Evolutionary conservation across 2,329 filamentous ascomycete species (phyloP), one percentile per base, ranked within the genome.

Genomic region (Lomentospora prolificans): DNA sequence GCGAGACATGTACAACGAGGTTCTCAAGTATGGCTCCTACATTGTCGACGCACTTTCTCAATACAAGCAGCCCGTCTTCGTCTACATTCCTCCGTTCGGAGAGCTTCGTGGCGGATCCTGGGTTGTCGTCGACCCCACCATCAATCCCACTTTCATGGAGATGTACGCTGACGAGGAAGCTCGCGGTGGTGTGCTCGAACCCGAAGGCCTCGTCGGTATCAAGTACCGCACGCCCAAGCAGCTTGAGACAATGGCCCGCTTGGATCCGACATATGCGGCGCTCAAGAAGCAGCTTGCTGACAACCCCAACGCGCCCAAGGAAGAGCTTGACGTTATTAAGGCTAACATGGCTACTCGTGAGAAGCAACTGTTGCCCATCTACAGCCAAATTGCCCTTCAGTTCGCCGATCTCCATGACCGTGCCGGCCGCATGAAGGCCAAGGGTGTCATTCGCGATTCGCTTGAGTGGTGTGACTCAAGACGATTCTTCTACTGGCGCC

Each of bases 1-100:
- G 76, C 90, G 92, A 64, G 94, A 99, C 75, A 99, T 99, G 94
- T 99, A 95, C 84, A 96, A 97, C 76, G 94, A 99, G 75, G 94
- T 99, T 14, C 84, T 99, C 73, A 99, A 99, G 80, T 99, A 99
- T 67, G 94, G 94, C 68, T 96, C 92, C 17, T 97, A 94, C 81
- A 99, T 99, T 67, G 94, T 99, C 63, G 94, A 99, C 67, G 92
- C 92, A 56, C 86, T 99, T 51, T 90, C 96, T 79, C 95, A 96
- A 76, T 99, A 90, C 69, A 89, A 99, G 79, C 94, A 99, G 78
- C 94, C 94, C 56, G 86, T 99, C 73, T 99, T 99, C 69, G 90
- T 99, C 61, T 99, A 99, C 79, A 99, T 99, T 67, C 94, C 94
- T 67, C 94, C 94, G 7, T 89, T 87, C 67, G 92, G 94, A 64